Conservation (phyloP, 2,329 filamentous ascomycete genomes). For the Trichophyton verrucosum region DNA sequence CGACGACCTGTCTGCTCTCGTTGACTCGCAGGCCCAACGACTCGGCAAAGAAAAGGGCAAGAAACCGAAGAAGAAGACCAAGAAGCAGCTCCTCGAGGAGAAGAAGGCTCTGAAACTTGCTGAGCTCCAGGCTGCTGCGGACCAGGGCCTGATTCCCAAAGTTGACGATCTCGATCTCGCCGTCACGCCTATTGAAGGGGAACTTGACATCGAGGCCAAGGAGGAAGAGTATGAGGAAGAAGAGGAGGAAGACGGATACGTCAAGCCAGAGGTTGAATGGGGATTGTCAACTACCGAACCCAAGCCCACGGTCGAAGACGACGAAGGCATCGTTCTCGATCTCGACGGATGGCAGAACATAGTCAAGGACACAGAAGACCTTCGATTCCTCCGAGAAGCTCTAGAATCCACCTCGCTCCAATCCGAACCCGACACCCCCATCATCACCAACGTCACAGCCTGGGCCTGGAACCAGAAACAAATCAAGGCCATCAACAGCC, state of each 20-base stretch:
- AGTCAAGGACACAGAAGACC: slow-evolving; percentile 57
- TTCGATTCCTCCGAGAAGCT: slow-evolving; percentile 43
- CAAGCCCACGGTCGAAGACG: slow-evolving; percentile 53
- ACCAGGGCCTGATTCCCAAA: slow-evolving; percentile 1
- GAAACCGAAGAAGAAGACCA: slow-evolving; percentile 61
- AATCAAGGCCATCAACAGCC: slow-evolving; percentile 55
- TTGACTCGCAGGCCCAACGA: slow-evolving; percentile 8
- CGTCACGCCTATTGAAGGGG: slow-evolving; percentile 4
- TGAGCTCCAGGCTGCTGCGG: slow-evolving; percentile 10
- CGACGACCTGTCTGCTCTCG: slow-evolving; percentile 13
- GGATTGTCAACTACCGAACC: slow-evolving; percentile 48
- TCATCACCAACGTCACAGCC: slow-evolving; percentile 48
- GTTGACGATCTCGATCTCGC: slow-evolving; percentile 6
- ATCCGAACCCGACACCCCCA: slow-evolving; percentile 39
- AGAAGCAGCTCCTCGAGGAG: slow-evolving; percentile 63
- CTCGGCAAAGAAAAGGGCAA: slow-evolving; percentile 34
- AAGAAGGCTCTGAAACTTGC: slow-evolving; percentile 42
- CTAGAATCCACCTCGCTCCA: slow-evolving; percentile 30
- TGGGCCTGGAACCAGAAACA: slow-evolving; percentile 64
- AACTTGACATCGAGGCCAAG: slow-evolving; percentile 11
- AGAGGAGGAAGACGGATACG: slow-evolving; percentile 21
- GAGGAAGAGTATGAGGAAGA: slow-evolving; percentile 9
- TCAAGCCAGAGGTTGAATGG: slow-evolving; percentile 44
- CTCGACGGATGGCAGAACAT: slow-evolving; percentile 58
- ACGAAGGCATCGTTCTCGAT: slow-evolving; percentile 51